Evolutionary conservation across 2,329 filamentous ascomycete species (phyloP), one percentile per base, ranked within the genome.

Genomic region (Hysterium pulicare): DNA sequence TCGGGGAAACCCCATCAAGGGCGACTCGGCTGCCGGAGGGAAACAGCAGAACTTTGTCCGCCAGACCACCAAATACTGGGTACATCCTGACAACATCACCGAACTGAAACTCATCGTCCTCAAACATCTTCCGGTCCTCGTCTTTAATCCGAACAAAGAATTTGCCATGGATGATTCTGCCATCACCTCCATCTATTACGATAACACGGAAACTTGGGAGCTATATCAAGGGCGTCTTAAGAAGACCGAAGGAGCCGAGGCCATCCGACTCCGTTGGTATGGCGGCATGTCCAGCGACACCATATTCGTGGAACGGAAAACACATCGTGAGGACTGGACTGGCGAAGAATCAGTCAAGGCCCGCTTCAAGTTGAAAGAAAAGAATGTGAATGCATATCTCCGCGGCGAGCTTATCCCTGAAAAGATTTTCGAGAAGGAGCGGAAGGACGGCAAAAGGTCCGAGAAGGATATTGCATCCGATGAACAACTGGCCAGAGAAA

Each of bases 21-120:
- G 93, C 44, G 93, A 98, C 67, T 88, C 89, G 54, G 76, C 90
- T 6, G 93, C 93, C 13, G 93, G 93, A 56, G 93, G 91, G 42
- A 82, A 79, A 50, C 93, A 98, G 69, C 91, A 90, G 62, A 97
- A 86, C 74, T 98, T 98, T 62, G 83, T 98, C 48, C 87, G 93
- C 46, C 88, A 97, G 64, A 98, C 93, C 1, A 98, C 93, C 23
- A 98, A 98, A 70, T 98, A 98, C 73, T 98, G 93, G 93, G 93
- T 98, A 34, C 93, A 98, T 62, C 88, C 87, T 2, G 93, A 97
- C 69, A 98, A 98, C 62, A 93, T 98, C 56, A 97, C 93, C 4
- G 93, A 98, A 71, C 71, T 98, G 48, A 98, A 98, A 74, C 83
- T 98, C 67, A 91, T 98, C 62, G 90, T 98, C 61, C 76, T 98